Evolutionary conservation across 495 filamentous ascomycete genomes (phyloP), one percentile per base, ranked within the genome.

Genomic region (Lindgomyces ingoldianus): DNA sequence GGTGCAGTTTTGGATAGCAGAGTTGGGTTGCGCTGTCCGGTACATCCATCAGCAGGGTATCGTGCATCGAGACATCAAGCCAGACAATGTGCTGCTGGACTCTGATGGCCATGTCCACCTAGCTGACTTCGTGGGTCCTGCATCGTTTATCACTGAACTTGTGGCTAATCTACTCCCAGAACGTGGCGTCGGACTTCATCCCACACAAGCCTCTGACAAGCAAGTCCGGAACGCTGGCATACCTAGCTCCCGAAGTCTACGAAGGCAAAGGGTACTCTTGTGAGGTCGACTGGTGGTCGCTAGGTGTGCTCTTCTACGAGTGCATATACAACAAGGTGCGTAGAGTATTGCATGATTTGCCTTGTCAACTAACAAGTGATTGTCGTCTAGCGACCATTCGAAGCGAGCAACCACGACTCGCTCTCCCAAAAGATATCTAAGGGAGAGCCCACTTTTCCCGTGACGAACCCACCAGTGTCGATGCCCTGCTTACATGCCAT

Each of bases 281-380:
- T 22, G 90, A 94, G 70, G 92, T 95, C 12, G 94, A 98, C 76
- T 98, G 94, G 94, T 98, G 94, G 94, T 96, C 93, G 14, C 74
- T 98, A 24, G 94, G 94, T 30, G 94, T 98, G 47, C 85, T 93
- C 1, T 96, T 98, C 74, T 98, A 96, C 76, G 94, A 98, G 76
- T 97, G 94, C 81, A 96, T 98, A 49, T 98, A 97, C 78, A 97
- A 94, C 76, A 98, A 95, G 87, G 93, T 93, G 78, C 52, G 83
- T 14, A 3, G 14, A 19, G 2, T 18, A 4, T 14, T 10, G 10
- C 2, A 8, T 19, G 11, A 27, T n/a, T 48, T 29, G n/a, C n/a
- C 16, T 4, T 51, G 18, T 22, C 8, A 9, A 3, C 27, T 11
- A 8, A 42, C 29, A 39, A 53, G 56, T 45, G 59, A 55, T 41